Conservation (phyloP, 352 stramenopile species). For the Globisporangium uncinulatum region DNA sequence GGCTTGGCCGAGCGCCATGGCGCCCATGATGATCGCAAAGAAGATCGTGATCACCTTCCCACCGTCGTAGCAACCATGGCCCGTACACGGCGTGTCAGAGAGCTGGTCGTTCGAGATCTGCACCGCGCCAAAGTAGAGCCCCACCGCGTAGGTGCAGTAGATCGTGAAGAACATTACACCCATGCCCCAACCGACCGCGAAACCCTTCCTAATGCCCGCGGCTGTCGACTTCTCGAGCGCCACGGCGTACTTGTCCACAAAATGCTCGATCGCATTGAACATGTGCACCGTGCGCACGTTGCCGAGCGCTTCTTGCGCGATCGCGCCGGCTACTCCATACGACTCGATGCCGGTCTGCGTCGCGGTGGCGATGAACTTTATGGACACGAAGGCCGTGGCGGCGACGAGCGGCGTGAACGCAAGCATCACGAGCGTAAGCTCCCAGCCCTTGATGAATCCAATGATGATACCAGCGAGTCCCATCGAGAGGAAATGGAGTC, state of each 20-base stretch:
- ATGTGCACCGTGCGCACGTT: conserved; percentile 78
- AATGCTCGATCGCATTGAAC: conserved; percentile 63
- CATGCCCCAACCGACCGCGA: conserved; percentile 52
- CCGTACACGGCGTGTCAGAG: conserved; percentile 21
- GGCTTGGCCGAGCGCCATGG: conserved; percentile 67
- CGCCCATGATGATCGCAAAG: conserved; percentile 63
- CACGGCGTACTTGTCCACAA: conserved; percentile 50
- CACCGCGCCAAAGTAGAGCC: conserved; percentile 75
- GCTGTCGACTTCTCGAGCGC: conserved; percentile 35
- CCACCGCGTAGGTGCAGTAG: conserved; percentile 67
- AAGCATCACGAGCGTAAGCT: conserved; percentile 65
- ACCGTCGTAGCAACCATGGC: conserved; percentile 48
- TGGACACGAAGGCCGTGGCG: conserved; percentile 39
- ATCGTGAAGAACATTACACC: conserved; percentile 62
- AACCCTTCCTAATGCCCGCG: conserved; percentile 42
- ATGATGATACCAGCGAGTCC: conserved; percentile 57
- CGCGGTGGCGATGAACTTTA: conserved; percentile 41
- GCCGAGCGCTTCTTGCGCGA: conserved; percentile 62
- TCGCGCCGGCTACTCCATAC: conserved; percentile 52
- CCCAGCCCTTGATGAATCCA: conserved; percentile 58
- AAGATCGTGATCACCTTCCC: conserved; percentile 68
- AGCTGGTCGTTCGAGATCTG: conserved; percentile 55
- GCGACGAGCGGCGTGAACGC: conserved; percentile 69
- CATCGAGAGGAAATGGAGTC: conserved; percentile 59
- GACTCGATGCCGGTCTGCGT: conserved; percentile 47